phyloP scores from a whole-genome alignment of 305 asterid species.

The Ajuga reptans region DNA sequence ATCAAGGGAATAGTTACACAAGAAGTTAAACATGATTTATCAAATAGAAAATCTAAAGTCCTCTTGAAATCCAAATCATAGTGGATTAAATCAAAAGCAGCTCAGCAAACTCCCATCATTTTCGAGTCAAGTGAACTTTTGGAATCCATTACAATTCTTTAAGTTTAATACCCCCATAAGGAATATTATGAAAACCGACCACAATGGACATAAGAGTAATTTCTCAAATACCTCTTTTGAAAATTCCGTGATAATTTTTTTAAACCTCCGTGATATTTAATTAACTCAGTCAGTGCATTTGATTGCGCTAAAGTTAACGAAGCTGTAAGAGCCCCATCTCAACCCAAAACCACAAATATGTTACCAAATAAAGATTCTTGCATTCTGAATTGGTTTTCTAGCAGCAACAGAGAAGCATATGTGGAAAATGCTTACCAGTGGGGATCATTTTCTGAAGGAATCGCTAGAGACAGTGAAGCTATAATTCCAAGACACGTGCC shows the following conservation, averaged over 20 bases:
- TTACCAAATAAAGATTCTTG: no score
- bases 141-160: background rate
- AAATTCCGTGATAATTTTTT: no score
- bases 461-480: slow-evolving; percentile 52
- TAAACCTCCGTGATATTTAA: no score
- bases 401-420: slow-evolving; percentile 1
- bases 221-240: background rate
- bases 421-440: slow-evolving; percentile 51
- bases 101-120: background rate
- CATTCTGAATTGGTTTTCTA: background rate
- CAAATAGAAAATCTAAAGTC: background rate
- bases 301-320: no score
- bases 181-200: background rate
- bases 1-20: background rate
- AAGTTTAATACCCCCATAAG: background rate
- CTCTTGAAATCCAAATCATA: background rate
- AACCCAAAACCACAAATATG: no score
- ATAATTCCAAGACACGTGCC: slow-evolving; percentile 83
- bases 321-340: no score
- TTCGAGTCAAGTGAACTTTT: background rate
- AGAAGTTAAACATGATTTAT: background rate
- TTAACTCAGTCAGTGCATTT: no score
- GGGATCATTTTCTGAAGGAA: slow-evolving; percentile 67
- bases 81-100: background rate
- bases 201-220: background rate